Conservation (phyloP, 2,329 filamentous ascomycete species). For the Diaporthe australafricana region DNA sequence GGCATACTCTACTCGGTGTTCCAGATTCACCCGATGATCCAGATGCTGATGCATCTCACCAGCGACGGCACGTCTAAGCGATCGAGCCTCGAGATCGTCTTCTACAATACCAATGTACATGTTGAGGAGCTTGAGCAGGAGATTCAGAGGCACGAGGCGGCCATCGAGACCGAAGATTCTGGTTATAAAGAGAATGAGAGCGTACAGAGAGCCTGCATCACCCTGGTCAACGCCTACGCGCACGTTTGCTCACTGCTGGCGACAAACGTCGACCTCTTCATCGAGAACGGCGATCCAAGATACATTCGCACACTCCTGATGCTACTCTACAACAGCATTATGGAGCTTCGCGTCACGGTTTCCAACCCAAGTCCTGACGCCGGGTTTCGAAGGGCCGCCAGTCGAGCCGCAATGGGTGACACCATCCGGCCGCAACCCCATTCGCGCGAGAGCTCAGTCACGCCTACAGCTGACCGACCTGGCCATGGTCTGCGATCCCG, state of each 20-base stretch:
- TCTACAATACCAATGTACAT: constrained; percentile 75
- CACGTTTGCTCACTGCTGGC: constrained; percentile 72
- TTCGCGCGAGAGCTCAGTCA: constrained; percentile 63
- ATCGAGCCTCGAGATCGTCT: constrained; percentile 74
- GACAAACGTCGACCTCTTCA: constrained; percentile 72
- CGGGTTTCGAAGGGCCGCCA: constrained; percentile 44
- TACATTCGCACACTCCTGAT: constrained; percentile 75
- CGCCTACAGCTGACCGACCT: constrained; percentile 63
- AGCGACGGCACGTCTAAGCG: constrained; percentile 70
- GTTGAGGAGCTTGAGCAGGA: constrained; percentile 75
- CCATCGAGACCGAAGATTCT: constrained; percentile 61
- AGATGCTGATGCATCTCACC: constrained; percentile 72
- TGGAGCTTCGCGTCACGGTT: constrained; percentile 71
- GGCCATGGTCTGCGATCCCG: constrained; percentile 51
- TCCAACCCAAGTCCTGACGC: constrained; percentile 47
- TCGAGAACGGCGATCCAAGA: constrained; percentile 73
- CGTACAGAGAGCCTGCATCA: constrained; percentile 72
- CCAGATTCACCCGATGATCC: constrained; percentile 75
- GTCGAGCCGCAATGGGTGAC: constrained; percentile 50
- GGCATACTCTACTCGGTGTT: constrained; percentile 76
- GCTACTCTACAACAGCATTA: constrained; percentile 75
- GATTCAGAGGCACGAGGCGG: constrained; percentile 70
- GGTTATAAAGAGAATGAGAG: constrained; percentile 69
- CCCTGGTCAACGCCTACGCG: constrained; percentile 72
- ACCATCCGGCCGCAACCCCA: constrained; percentile 59